These are phyloP conservation scores for Hypoxylon cercidicola DNA, from an alignment of 495 filamentous ascomycete species.

Conservation along the genomic window DNA sequence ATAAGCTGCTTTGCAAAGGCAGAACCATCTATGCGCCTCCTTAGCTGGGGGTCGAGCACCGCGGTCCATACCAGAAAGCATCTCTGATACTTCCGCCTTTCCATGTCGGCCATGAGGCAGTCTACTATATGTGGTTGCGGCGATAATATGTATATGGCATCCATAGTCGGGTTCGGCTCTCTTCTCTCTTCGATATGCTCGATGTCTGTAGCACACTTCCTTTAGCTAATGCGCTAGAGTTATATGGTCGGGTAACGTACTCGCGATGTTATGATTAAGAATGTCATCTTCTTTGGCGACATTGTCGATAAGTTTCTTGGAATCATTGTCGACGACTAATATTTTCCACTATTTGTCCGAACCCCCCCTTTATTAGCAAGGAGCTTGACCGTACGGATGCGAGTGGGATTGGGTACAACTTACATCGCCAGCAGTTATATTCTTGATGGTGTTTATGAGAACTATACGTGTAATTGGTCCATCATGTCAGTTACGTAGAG, in stretches of 20 bases:
- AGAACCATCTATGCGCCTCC: constrained; percentile 53
- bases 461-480: constrained; percentile 45
- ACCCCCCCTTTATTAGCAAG: constrained; percentile 24
- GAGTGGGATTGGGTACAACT: constrained; percentile 34
- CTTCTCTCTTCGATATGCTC: constrained; percentile 89
- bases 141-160: constrained; percentile 91
- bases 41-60: constrained; percentile 55
- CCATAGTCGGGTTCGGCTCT: constrained; percentile 82
- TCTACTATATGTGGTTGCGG: constrained; percentile 88
- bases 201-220: constrained; percentile 69
- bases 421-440: constrained; percentile 65
- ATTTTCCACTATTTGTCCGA: constrained; percentile 84
- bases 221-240: constrained; percentile 38
- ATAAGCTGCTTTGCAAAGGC: constrained; percentile 75
- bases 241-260: constrained; percentile 61
- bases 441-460: constrained; percentile 64
- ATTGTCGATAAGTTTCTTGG: constrained; percentile 84
- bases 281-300: constrained; percentile 94
- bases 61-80: constrained; percentile 84
- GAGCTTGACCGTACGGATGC: constrained; percentile 21
- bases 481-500: constrained; percentile 23
- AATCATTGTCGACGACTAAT: constrained; percentile 82
- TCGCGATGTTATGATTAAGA: constrained; percentile 92
- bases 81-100: constrained; percentile 78
- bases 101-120: constrained; percentile 91